Base-by-base conservation (phyloP, 768 basidiomycete genomes). In the Xerocomus brunneocitrinus region DNA sequence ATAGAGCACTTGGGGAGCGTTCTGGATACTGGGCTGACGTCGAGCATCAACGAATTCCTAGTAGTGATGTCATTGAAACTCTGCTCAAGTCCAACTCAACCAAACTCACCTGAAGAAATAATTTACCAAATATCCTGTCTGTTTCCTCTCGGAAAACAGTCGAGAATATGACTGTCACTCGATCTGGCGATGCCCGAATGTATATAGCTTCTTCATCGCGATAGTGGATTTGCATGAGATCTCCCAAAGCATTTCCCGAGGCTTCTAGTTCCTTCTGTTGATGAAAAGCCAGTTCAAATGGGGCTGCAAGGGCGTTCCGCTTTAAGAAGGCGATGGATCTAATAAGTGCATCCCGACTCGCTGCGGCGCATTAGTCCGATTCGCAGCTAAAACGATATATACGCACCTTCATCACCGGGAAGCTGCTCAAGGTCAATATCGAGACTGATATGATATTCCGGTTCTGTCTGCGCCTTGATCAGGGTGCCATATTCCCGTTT, bases 21-120 rank as follows among this genome's bases (percentile, higher is more conserved):
- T 93, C 72, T 98, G 97, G 49, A 98, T 89, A 10, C 87, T 85
- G 1, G 95, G 91, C 55, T 91, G 82, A 47, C 91, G 81, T 50
- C 97, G 82, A n/a, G 97, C 95, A 75, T 99, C 97, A 31, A 98
- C 97, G 63, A 99, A 99, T 85, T 98, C 97, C 92, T 95, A 52
- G 46, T 42, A 13, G 50, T 16, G 10, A 31, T 2, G 56, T 66
- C 25, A 54, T 42, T 25, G 27, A 43, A 32, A 46, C 40, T 19
- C 47, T 55, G 44, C 27, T 19, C 7, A 12, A 19, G 22, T 43
- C 24, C 50, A 35, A 42, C 38, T 5, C 46, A 6, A 27, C 12
- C 24, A n/a, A 19, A 58, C 72, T 57, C 58, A 92, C 94, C 80
- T 98, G 97, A 49, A 99, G 73, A 76, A 99, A 99, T n/a, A 98